Evolutionary conservation across 2,329 filamentous ascomycete genomes (phyloP), one percentile per base, ranked within the genome.

Genomic region (Chaetothyriales sp.): DNA sequence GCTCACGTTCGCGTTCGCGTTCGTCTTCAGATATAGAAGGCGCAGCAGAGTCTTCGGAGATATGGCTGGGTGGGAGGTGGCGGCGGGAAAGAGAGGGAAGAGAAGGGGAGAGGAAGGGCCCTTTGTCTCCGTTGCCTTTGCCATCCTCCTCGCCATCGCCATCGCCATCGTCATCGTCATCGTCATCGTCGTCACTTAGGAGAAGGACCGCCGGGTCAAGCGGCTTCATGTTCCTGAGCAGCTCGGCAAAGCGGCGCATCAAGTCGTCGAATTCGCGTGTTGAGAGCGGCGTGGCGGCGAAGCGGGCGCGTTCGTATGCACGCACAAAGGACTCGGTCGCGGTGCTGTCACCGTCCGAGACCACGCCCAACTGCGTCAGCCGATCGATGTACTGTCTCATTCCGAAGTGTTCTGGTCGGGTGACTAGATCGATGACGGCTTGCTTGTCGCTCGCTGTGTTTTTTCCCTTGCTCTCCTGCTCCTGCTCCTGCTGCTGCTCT

Each of bases 301-400:
- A 98, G 43, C 90, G 81, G 2, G 88, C 87, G 51, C 78, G 73
- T 68, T 96, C 92, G 67, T 95, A 98, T 18, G 78, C 70, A 1
- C 74, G 67, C 18, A 95, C 68, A 62, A 96, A 98, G 1, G 70
- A 66, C 2, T 70, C 62, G 15, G 71, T 69, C 19, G 77, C 59
- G n/a, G 68, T 63, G 12, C 68, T 55, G 65, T 79, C 64, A 10
- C 68, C 55, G 65, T 79, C 64, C 57, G 73, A 58, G 64, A 81
- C 70, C 52, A 94, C 77, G 2, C 78, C 79, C 20, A 94, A 68
- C 2, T 73, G 72, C 4, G 78, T 74, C 4, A 96, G 78, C 54
- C 86, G 81, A 1, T 72, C 69, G 2, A 95, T 69, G 63, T 96
- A 96, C 54, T 86, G 80, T 47, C 88, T 79, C 55, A 96, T 69